phyloP scores from a whole-genome alignment of 163 green algal species.

The Scenedesmus sp. region DNA sequence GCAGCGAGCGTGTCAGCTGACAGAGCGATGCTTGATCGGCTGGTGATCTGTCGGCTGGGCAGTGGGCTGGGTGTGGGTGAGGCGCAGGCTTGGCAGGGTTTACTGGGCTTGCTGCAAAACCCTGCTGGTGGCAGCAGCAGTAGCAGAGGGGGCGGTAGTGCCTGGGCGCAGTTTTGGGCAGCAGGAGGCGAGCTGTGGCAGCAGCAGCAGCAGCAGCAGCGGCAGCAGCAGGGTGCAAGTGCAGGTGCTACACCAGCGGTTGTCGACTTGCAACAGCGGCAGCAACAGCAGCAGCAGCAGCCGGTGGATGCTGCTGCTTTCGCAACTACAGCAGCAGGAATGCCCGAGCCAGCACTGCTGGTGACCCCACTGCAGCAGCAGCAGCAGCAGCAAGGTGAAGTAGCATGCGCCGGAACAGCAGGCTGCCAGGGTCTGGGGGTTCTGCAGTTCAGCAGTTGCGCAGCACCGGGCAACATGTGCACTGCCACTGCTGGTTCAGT shows the following conservation, averaged over 20 bases:
- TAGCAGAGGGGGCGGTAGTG: no score
- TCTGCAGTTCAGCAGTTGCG: background rate
- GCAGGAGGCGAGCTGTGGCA: background rate
- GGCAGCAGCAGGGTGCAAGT: background rate
- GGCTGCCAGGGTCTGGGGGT: background rate
- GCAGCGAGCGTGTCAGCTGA: background rate
- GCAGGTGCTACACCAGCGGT: background rate
- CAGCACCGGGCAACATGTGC: background rate
- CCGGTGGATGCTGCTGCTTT: no score
- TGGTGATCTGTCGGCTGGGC: slow-evolving; percentile 14
- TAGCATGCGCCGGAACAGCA: background rate
- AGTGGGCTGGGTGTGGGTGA: background rate
- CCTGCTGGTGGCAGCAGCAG: background rate
- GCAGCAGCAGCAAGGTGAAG: background rate
- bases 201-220: background rate
- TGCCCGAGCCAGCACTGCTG: background rate
- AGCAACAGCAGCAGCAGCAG: background rate
- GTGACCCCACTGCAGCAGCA: background rate
- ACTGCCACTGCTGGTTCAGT: slow-evolving; percentile 3
- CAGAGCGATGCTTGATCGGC: background rate
- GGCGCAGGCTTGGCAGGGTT: background rate
- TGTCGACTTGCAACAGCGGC: background rate
- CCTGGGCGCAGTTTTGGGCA: background rate
- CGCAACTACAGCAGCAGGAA: background rate
- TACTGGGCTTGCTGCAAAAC: background rate